A percentile compares a stretch with the other conserved stretches of the same genome.
Conservation (phyloP, 139 green algal genomes). For the Chlorella sp. region DNA sequence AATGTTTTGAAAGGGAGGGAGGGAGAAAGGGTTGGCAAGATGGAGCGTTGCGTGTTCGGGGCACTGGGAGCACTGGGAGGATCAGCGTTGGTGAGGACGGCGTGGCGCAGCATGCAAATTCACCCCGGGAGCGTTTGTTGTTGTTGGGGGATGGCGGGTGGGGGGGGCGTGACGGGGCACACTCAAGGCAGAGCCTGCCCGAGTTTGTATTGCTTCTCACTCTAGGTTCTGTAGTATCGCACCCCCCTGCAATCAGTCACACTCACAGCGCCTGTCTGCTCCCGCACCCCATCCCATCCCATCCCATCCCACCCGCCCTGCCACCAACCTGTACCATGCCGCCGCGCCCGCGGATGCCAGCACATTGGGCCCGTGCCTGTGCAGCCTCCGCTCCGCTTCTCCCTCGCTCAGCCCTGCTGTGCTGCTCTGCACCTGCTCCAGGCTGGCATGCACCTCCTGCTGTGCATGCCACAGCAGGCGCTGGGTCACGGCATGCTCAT, state of each 20-base stretch:
- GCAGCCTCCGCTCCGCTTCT: constrained; percentile 5
- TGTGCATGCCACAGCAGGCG: constrained; percentile 8
- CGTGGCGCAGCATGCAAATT: no score
- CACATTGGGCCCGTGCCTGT: constrained; percentile 15
- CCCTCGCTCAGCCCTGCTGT: not conserved
- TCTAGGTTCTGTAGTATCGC: no score
- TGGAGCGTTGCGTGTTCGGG: no score
- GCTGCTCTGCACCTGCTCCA: not conserved
- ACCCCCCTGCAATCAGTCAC: no score
- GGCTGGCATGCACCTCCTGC: not conserved
- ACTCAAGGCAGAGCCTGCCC: no score
- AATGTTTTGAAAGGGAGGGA: not conserved
- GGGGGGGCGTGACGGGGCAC: no score
- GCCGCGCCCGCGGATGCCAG: not conserved
- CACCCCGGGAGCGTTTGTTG: no score
- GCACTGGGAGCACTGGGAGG: no score
- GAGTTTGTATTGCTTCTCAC: no score
- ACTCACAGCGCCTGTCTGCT: not conserved
- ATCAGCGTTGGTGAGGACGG: no score
- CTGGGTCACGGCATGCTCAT: not conserved
- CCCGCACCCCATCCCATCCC: no score
- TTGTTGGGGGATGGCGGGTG: no score
- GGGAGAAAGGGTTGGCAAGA: not conserved
- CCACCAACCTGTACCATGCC: not conserved
- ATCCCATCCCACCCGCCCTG: not conserved